phyloP scores from a whole-genome alignment of 2,329 filamentous ascomycete genomes.

The Neobulgaria alba region DNA sequence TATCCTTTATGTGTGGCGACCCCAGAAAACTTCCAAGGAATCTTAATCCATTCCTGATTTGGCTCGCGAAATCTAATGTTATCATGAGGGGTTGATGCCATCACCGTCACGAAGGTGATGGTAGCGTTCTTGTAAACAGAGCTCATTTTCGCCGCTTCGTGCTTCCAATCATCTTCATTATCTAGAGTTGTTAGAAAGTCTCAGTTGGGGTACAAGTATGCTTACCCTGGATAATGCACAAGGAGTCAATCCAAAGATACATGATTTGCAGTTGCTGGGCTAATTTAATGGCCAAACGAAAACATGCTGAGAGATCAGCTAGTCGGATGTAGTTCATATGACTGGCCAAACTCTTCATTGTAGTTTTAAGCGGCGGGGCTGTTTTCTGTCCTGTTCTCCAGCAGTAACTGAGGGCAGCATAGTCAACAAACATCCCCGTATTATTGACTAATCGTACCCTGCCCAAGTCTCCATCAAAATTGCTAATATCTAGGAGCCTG shows the following conservation, averaged over 20 bases:
- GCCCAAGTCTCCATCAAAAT: too few relatives aligned
- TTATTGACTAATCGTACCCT: neutral
- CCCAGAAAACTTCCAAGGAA: neutral
- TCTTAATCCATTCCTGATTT: neutral
- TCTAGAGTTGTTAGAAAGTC: neutral
- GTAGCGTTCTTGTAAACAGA: slow-evolving; percentile 1
- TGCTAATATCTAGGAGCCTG: too few relatives aligned
- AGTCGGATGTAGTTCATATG: neutral
- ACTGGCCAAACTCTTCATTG: neutral
- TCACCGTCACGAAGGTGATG: slow-evolving; percentile 2
- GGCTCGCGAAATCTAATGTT: neutral
- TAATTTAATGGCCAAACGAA: neutral
- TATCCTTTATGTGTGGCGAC: neutral
- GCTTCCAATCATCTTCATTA: slow-evolving; percentile 3
- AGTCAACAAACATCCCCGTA: neutral
- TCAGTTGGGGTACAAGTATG: neutral
- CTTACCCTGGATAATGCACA: slow-evolving; percentile 1
- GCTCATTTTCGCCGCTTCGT: slow-evolving; percentile 2
- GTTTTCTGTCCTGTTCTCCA: neutral
- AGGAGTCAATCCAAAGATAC: slow-evolving; percentile 2
- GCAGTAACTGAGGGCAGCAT: neutral
- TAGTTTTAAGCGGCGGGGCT: neutral
- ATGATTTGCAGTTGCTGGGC: neutral
- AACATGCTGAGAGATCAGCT: neutral
- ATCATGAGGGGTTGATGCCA: neutral